Conservation (phyloP, 805 yeast genomes). For the Cyberlindnera mycetangii region DNA sequence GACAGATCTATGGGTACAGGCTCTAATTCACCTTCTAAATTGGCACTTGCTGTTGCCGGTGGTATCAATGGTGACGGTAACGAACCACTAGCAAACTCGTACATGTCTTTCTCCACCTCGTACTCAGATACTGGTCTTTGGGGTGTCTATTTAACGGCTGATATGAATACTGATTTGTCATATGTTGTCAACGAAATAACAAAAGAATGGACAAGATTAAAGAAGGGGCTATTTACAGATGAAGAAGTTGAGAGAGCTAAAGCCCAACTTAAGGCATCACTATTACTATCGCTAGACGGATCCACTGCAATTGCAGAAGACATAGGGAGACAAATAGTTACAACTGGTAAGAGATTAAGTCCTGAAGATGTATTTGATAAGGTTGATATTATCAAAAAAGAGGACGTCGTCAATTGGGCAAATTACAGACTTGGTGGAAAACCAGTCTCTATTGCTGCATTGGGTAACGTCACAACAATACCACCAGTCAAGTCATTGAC, state of each 20-base stretch:
- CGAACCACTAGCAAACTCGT: constrained; percentile 82
- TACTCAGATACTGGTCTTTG: constrained; percentile 97
- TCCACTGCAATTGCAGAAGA: constrained; percentile 96
- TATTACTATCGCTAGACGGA: constrained; percentile 86
- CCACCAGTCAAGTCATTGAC: constrained; percentile 67
- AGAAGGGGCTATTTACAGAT: constrained; percentile 69
- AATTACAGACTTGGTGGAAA: constrained; percentile 71
- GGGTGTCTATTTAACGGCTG: constrained; percentile 92
- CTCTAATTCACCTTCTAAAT: constrained; percentile 78
- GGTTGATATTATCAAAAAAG: constrained; percentile 73
- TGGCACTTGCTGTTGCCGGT: constrained; percentile 62
- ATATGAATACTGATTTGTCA: constrained; percentile 59
- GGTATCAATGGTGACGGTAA: constrained; percentile 52
- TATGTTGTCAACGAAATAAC: constrained; percentile 70
- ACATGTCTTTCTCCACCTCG: constrained; percentile 94
- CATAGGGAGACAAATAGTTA: constrained; percentile 94
- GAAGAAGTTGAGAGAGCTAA: constrained; percentile 93
- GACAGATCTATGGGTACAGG: constrained; percentile 89
- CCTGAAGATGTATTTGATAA: constrained; percentile 50
- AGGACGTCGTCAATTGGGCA: constrained; percentile 87
- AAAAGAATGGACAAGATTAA: constrained; percentile 86
- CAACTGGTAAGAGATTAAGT: constrained; percentile 68
- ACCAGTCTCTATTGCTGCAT: constrained; percentile 87
- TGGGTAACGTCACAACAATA: constrained; percentile 74
- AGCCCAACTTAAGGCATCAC: constrained; percentile 90